Evolutionary conservation across 345 rosid genomes (phyloP).

Genomic region (Hibiscus trionum): DNA sequence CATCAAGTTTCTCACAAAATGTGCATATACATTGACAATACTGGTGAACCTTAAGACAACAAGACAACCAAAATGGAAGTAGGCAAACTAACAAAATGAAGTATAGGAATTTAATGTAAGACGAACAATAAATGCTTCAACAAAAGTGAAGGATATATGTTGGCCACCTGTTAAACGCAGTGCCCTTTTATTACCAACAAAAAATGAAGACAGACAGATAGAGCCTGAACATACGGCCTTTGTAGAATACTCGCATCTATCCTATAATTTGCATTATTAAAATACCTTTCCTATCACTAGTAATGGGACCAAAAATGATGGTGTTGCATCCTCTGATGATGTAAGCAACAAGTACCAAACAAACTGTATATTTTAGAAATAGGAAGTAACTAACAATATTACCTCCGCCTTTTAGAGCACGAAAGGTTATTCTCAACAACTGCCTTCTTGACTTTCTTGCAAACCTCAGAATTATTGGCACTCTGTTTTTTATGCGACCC

Average conservation of each 20-base stretch:
- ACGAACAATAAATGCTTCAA: neutral
- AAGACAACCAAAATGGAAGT: neutral
- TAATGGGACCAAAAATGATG: neutral
- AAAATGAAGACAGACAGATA: neutral
- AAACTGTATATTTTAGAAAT: neutral
- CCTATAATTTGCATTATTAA: neutral
- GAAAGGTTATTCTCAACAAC: slow-evolving; percentile 1
- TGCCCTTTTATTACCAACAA: neutral
- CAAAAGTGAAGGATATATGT: neutral
- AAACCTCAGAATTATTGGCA: neutral
- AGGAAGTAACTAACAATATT: neutral
- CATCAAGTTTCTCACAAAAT: neutral
- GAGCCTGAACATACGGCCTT: neutral
- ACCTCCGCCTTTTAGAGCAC: slow-evolving; percentile 11
- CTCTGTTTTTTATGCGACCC: neutral
- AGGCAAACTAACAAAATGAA: neutral
- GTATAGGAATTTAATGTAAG: neutral
- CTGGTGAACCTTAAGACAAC: neutral
- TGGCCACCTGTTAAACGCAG: neutral
- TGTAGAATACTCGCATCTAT: neutral
- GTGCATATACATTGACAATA: neutral
- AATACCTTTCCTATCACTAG: neutral
- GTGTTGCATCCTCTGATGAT: neutral
- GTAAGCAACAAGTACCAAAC: neutral
- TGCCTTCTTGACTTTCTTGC: neutral